These are phyloP conservation scores for Fusarium globosum DNA, from an alignment of 2,329 filamentous ascomycete genomes.

Conservation along the genomic window DNA sequence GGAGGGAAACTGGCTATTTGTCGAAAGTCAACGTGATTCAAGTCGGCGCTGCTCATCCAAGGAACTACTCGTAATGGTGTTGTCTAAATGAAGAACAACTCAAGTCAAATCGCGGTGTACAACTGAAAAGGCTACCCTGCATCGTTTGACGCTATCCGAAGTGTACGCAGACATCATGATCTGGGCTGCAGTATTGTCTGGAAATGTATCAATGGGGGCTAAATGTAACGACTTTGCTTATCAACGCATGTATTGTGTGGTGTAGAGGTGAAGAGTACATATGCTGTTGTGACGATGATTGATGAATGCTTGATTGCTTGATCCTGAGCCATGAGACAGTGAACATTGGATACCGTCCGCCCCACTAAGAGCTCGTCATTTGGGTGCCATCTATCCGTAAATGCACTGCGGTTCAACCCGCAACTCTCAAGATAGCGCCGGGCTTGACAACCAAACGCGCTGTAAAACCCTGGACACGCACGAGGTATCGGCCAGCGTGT, in stretches of 20 bases:
- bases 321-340: slow-evolving; percentile 3
- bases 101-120: neutral
- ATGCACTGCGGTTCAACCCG: slow-evolving; percentile 52
- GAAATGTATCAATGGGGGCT: neutral
- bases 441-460: slow-evolving; percentile 40
- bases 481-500: slow-evolving; percentile 28
- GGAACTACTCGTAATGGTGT: neutral
- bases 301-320: neutral
- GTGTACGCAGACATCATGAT: neutral
- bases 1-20: neutral
- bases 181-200: neutral
- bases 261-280: neutral
- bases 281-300: slow-evolving; percentile 2
- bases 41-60: neutral
- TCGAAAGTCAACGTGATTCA: neutral
- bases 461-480: slow-evolving; percentile 36
- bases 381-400: slow-evolving; percentile 41
- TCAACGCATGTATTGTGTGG: neutral
- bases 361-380: slow-evolving; percentile 32
- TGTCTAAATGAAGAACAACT: neutral
- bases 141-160: neutral
- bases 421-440: slow-evolving; percentile 48
- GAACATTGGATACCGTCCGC: slow-evolving; percentile 13
- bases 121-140: slow-evolving; percentile 32
- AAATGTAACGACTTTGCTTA: neutral